These are phyloP conservation scores for Rhizomucor pusillus DNA, from an alignment of 371 early-diverging fungal genomes.

Conservation along the genomic window DNA sequence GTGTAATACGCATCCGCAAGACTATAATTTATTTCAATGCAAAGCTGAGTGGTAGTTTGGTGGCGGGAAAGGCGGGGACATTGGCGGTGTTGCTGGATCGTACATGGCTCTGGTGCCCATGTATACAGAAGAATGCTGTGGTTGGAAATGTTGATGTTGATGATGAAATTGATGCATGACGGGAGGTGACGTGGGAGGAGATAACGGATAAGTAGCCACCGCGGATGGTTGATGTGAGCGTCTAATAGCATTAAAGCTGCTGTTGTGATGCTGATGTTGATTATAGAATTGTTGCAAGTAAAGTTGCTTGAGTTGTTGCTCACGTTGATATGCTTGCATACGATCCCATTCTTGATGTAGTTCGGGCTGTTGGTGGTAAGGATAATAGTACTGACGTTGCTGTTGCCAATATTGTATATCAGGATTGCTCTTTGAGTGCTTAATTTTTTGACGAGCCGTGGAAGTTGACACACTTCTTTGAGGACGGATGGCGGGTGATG, in stretches of 20 bases:
- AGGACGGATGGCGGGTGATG: slow-evolving; percentile 2
- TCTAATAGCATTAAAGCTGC: neutral
- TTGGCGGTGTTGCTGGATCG: neutral
- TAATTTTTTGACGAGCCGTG: slow-evolving; percentile 13
- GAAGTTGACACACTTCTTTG: slow-evolving; percentile 4
- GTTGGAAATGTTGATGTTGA: neutral
- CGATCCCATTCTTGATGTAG: slow-evolving; percentile 39
- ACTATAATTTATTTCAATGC: neutral
- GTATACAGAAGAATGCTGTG: neutral
- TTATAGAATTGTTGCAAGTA: slow-evolving; percentile 14
- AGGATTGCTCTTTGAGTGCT: slow-evolving; percentile 37
- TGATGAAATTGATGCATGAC: neutral
- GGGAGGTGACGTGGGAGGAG: neutral
- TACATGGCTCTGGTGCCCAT: too few relatives aligned
- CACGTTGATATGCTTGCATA: slow-evolving; percentile 38
- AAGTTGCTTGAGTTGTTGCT: slow-evolving; percentile 31
- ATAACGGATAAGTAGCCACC: neutral
- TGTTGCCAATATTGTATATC: slow-evolving; percentile 22
- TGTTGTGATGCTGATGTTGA: neutral
- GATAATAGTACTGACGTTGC: slow-evolving; percentile 5
- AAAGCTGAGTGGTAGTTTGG: neutral
- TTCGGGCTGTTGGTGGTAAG: slow-evolving; percentile 26
- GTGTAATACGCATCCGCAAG: neutral
- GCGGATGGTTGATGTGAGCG: neutral
- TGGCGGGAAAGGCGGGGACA: neutral